These are phyloP conservation scores for Gleditsia sinensis DNA, from an alignment of 306 rosid genomes.

Conservation along the genomic window DNA sequence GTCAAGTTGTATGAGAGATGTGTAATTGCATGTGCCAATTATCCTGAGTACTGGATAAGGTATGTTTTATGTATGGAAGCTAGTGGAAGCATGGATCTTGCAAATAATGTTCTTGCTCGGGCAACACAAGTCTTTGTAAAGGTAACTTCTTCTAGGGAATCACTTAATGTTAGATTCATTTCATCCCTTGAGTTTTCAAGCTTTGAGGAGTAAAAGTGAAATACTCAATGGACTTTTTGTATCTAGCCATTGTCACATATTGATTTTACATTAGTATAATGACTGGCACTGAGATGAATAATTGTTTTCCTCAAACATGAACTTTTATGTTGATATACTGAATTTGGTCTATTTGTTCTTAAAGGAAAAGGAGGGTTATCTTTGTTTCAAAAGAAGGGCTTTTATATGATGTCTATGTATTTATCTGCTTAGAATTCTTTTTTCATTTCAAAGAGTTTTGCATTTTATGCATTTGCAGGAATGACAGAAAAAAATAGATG, in stretches of 20 bases:
- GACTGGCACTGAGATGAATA: not conserved
- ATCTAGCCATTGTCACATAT: not conserved
- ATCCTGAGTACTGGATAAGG: conserved; percentile 95
- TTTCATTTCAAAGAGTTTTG: not conserved
- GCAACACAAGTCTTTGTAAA: conserved; percentile 95
- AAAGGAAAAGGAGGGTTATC: not conserved
- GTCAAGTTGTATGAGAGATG: conserved; percentile 95
- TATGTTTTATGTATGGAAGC: conserved; percentile 81
- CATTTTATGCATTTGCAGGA: not conserved
- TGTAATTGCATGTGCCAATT: conserved; percentile 94
- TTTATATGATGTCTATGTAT: not conserved
- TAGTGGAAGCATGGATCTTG: conserved; percentile 74
- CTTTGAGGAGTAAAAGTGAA: not conserved
- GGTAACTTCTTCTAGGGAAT: conserved; percentile 46
- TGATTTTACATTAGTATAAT: not conserved
- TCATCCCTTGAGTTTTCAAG: not conserved
- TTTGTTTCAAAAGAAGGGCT: not conserved
- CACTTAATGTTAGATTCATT: not conserved
- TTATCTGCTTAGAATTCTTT: not conserved
- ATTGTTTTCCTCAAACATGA: conserved; percentile 14
- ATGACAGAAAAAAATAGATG: not conserved
- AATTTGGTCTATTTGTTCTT: not conserved
- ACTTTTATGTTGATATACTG: not conserved
- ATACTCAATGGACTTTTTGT: no score
- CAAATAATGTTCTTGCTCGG: conserved; percentile 88